phyloP scores from a whole-genome alignment of 805 yeast species.

The Lipomyces yamanashiensis region DNA sequence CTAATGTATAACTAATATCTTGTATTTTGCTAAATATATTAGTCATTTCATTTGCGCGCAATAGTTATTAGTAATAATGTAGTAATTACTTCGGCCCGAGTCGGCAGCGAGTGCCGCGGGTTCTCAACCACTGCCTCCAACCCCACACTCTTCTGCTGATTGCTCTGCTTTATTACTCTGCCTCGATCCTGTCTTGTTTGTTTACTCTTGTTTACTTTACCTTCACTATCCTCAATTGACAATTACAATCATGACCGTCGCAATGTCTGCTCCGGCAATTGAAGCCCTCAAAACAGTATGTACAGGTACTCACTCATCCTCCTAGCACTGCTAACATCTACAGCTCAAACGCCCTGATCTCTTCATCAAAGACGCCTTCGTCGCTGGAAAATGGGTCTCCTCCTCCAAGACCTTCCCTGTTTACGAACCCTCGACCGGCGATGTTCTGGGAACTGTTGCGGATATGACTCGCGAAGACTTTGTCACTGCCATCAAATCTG shows the following conservation, averaged over 20 bases:
- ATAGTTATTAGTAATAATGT: background rate
- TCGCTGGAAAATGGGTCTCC: slow-evolving; percentile 30
- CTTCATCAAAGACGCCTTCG: slow-evolving; percentile 19
- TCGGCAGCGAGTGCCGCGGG: slow-evolving; percentile 14
- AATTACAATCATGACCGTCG: slow-evolving; percentile 1
- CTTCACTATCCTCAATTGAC: background rate
- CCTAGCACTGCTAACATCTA: background rate
- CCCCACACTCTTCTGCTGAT: background rate
- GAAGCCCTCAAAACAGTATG: slow-evolving; percentile 16
- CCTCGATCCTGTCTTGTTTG: background rate
- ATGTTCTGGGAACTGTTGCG: slow-evolving; percentile 59
- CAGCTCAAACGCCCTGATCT: slow-evolving; percentile 28
- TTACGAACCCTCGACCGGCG: slow-evolving; percentile 76
- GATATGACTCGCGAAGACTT: slow-evolving; percentile 57
- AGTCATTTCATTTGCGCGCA: background rate
- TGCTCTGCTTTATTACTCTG: background rate
- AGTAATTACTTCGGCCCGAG: background rate
- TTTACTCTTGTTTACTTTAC: background rate
- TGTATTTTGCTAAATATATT: background rate
- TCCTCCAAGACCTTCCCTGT: slow-evolving; percentile 42
- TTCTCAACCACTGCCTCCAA: background rate
- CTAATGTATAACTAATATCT: background rate
- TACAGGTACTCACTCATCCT: background rate
- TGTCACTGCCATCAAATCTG: slow-evolving; percentile 57
- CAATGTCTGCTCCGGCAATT: slow-evolving; percentile 7